Evolutionary conservation across 495 filamentous ascomycete species (phyloP), one percentile per base, ranked within the genome.

Genomic region (Podospora pseudoanserina): DNA sequence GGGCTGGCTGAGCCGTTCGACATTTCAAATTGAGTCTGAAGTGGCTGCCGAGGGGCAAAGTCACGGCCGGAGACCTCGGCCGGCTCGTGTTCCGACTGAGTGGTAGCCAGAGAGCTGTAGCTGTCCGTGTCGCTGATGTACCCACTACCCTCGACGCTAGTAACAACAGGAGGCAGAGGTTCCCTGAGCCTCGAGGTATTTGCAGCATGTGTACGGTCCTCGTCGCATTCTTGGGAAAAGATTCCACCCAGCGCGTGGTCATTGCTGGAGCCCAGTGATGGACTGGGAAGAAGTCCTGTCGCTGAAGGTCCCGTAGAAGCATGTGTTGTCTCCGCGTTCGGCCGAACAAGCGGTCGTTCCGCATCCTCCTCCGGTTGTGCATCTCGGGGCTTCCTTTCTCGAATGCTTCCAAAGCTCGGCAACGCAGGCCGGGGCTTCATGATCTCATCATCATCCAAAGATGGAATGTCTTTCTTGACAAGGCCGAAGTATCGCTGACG

Each of bases 391-490:
- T 80, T 80, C 66, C 80, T 82, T 23, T 82, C 81, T 53, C 92
- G 86, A 49, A 96, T 83, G 73, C 92, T 94, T 20, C 92, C 93
- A 77, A 97, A 97, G 20, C 89, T 92, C 9, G 93, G 93, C 20
- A 97, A 81, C 1, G 86, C 87, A 5, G 90, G 91, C 9, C 90
- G 84, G 26, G 92, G 92, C 69, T 89, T 88, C 82, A 96, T 90
- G 53, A 87, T 82, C 67, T 90, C 87, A 60, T 91, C 89, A 34
- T 91, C 84, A 30, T 85, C 83, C 9, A 82, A 75, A 5, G 83
- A 73, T 0, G 74, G 65, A 59, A 79, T 69, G 32, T 79, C 79
- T 57, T 86, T 85, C 66, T 79, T 80, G 56, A 79, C 78, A 61
- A 81, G 81, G 70, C 80, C 80, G 69, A 85, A 83, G 86, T 87